These are phyloP conservation scores for Chytriomyces sp. DNA, from an alignment of 192 early-diverging fungal species.

Conservation along the genomic window DNA sequence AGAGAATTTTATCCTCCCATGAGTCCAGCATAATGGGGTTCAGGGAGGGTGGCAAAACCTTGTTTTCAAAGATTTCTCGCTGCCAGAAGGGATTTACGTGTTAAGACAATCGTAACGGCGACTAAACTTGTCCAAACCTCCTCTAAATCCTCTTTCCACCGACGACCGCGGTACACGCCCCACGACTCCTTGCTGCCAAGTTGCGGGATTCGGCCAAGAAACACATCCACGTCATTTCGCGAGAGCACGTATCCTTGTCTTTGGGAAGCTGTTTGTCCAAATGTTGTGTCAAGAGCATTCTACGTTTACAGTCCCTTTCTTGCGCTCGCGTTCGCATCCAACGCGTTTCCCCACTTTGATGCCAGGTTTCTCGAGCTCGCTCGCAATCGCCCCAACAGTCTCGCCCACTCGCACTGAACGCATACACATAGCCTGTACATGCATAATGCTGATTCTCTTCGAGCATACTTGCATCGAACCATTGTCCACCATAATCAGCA, in stretches of 20 bases:
- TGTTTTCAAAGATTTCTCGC: constrained; percentile 15
- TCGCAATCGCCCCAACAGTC: too few relatives aligned
- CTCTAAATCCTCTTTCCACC: constrained; percentile 34
- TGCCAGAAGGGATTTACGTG: not conserved
- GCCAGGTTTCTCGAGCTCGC: too few relatives aligned
- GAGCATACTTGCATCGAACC: too few relatives aligned
- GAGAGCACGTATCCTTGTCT: constrained; percentile 14
- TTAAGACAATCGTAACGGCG: not conserved
- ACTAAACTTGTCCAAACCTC: too few relatives aligned
- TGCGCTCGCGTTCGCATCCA: too few relatives aligned
- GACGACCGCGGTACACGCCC: constrained; percentile 21
- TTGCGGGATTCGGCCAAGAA: constrained; percentile 26
- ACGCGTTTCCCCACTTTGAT: too few relatives aligned
- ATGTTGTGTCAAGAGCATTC: too few relatives aligned
- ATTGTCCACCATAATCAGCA: too few relatives aligned
- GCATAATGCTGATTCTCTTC: too few relatives aligned
- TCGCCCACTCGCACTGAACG: too few relatives aligned
- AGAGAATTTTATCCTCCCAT: constrained; percentile 86
- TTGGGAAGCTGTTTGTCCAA: constrained; percentile 1
- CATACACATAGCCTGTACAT: too few relatives aligned
- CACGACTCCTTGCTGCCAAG: not conserved
- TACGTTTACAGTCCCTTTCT: too few relatives aligned
- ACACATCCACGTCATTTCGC: constrained; percentile 22
- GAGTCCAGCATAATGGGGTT: constrained; percentile 71
- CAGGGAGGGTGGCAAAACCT: constrained; percentile 31